phyloP scores from a whole-genome alignment of 2,329 filamentous ascomycete genomes.

The Fusarium albosuccineum region DNA sequence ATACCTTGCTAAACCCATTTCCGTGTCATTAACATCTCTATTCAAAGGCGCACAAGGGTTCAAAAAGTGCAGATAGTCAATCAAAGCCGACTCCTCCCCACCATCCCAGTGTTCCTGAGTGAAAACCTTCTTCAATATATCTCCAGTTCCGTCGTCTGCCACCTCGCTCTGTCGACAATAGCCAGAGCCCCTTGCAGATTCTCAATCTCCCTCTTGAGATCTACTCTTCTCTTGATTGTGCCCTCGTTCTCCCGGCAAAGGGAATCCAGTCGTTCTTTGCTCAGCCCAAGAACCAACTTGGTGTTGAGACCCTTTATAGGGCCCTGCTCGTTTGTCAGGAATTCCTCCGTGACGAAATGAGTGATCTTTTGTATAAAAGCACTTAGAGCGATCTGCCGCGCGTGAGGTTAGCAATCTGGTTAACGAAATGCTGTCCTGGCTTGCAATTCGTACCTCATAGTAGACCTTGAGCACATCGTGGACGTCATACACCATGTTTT shows the following conservation, averaged over 20 bases:
- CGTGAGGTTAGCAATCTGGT: not conserved
- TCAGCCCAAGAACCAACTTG: constrained; percentile 22
- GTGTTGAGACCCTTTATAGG: constrained; percentile 32
- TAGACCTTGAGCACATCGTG: constrained; percentile 55
- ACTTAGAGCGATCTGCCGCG: constrained; percentile 44
- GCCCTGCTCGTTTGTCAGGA: constrained; percentile 34
- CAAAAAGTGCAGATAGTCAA: too few species aligned
- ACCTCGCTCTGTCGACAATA: constrained; percentile 37
- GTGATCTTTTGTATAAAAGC: constrained; percentile 45
- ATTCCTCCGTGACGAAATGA: constrained; percentile 20
- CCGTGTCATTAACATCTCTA: too few species aligned
- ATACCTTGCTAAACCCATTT: too few species aligned
- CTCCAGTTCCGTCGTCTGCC: constrained; percentile 17
- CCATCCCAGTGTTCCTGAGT: not conserved
- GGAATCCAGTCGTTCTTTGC: constrained; percentile 20
- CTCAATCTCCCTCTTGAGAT: constrained; percentile 35
- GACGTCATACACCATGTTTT: constrained; percentile 51
- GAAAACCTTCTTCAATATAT: not conserved
- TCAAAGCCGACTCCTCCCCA: not conserved
- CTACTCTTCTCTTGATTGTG: constrained; percentile 26
- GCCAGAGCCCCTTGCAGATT: constrained; percentile 28
- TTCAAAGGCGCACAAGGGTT: too few species aligned
- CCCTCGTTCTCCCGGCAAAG: constrained; percentile 36
- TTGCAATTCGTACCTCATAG: constrained; percentile 48
- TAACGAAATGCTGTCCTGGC: too few species aligned